Evolutionary conservation across 192 early-diverging fungal genomes (phyloP).

Genomic region (Coemansia sp.): DNA sequence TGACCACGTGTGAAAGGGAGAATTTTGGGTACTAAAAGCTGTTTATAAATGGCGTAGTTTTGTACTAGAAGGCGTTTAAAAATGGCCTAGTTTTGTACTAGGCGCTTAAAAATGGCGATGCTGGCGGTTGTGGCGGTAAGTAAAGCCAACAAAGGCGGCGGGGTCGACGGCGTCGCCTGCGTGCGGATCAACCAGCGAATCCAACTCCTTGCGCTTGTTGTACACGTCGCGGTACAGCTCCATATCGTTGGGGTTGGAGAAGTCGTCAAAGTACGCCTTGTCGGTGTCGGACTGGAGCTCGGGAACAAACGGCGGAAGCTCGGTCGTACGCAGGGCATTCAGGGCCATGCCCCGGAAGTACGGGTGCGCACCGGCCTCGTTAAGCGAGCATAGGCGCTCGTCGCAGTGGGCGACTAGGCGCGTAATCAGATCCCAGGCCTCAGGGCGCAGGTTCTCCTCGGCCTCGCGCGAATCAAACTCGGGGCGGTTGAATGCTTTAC

Average conservation of each 20-base stretch:
- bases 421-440: constrained; percentile 76
- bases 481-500: constrained; percentile 72
- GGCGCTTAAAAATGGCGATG: constrained; percentile 6
- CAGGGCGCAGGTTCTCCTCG: constrained; percentile 73
- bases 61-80: not conserved
- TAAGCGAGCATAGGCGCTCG: constrained; percentile 56
- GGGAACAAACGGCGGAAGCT: constrained; percentile 75
- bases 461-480: constrained; percentile 74
- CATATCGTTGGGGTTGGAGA: constrained; percentile 65
- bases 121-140: constrained; percentile 59
- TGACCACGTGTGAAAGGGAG: no score
- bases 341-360: constrained; percentile 66
- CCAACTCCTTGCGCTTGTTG: constrained; percentile 56
- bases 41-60: no score
- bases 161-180: constrained; percentile 63
- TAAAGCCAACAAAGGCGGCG: constrained; percentile 85
- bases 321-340: constrained; percentile 57
- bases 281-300: constrained; percentile 69
- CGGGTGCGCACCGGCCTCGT: constrained; percentile 58
- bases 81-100: not conserved
- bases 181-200: constrained; percentile 31
- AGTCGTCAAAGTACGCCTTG: constrained; percentile 83
- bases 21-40: no score
- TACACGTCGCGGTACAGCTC: constrained; percentile 61
- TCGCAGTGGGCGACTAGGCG: constrained; percentile 57